Conservation (phyloP, 306 rosid genomes). For the barrel medic (Medicago truncatula) region MtrunA17r5.0-ANR NC_053045.1:26759501-26760000, state of each 20-base stretch:
- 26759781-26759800: neutral
- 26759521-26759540: neutral
- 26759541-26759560: neutral
- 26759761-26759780: neutral
- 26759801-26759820: neutral
- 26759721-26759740: neutral
- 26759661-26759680: neutral
- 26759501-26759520: neutral
- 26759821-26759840: neutral
- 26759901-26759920: too few species aligned
- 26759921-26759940: too few species aligned
- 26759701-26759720: neutral
- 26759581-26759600: neutral
- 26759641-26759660: neutral
- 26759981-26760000: too few species aligned
- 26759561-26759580: conserved; percentile 9
- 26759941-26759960: too few species aligned
- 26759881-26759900: too few species aligned
- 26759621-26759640: neutral
- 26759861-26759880: too few species aligned
- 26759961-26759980: too few species aligned
- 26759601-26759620: neutral
- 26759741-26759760: neutral
- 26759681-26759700: neutral
- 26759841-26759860: too few species aligned